Base-by-base conservation (phyloP, 345 rosid genomes). In the Aethionema arabicum region DNA sequence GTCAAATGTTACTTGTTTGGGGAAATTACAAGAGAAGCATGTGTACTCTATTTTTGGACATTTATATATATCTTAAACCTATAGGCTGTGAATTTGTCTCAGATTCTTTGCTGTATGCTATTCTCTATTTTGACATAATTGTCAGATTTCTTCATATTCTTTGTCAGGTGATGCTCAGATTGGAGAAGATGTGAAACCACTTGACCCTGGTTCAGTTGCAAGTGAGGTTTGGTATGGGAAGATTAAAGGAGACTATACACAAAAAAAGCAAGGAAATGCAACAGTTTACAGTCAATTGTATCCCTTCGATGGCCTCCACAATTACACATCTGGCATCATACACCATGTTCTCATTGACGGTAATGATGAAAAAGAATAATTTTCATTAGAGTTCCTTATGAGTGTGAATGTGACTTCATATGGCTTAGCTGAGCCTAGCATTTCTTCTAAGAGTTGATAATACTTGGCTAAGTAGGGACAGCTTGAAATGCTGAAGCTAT, bases 251-350 rank as follows among this genome's bases (percentile, higher is more conserved):
- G 78, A 79, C 0, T 84, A 79, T 61, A 21, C 57, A 0, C 58
- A 38, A n/a, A 76, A 67, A 48, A 54, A 6, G 41, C 74, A 35
- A 12, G 88, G 96, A 41, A 64, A 75, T 55, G 82, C 95, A 4
- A 63, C 77, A 16, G 84, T 84, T 67, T 91, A 91, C 21, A 84
- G 80, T 66, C 96, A 91, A 31, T 74, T 88, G 49, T 91, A 86
- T 66, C 88, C 96, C 0, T 91, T 86, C 52, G 71, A 84, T 66
- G 98, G 92, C 11, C 90, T 88, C 30, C 46, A 70, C 54, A 91
- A 91, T 67, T 88, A 88, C 71, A 88, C 95, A 2, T 88, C 96
- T 33, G 86, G 85, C 58, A 83, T 86, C 79, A 86, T 86, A 68
- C 95, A 91, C 73, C 96, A 85, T 75, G 96, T 84, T 9, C 79